Percentiles rank a stretch among this genome's conserved stretches.
Conservation (phyloP, 2,329 filamentous ascomycete genomes). For the Westerdykella aurantiaca region DNA sequence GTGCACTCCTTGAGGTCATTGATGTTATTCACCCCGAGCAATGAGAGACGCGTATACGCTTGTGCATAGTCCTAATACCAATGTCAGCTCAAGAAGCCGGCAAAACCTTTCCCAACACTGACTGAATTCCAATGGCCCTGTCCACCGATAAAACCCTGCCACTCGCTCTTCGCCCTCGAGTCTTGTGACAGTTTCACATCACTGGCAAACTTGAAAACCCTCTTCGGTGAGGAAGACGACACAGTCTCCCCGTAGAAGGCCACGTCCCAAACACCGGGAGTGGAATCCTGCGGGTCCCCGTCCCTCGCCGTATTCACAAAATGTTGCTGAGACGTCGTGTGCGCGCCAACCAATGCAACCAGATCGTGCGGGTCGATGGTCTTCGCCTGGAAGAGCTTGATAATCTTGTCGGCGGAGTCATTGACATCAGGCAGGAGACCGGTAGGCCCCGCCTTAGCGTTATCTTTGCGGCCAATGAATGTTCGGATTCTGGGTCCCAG, state of each 20-base stretch:
- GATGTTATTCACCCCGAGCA: conserved; percentile 54
- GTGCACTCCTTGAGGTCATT: conserved; percentile 53
- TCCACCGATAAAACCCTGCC: conserved; percentile 22
- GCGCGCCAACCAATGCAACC: conserved; percentile 34
- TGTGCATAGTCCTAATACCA: conserved; percentile 43
- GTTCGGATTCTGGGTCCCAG: conserved; percentile 35
- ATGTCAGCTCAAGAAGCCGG: background rate
- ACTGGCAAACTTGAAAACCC: conserved; percentile 34
- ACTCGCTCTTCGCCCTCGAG: conserved; percentile 28
- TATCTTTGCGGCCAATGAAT: conserved; percentile 37
- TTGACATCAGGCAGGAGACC: conserved; percentile 30
- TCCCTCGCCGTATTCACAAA: conserved; percentile 27
- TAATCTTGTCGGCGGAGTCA: conserved; percentile 29
- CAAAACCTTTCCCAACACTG: conserved; percentile 1
- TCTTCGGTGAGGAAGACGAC: conserved; percentile 19
- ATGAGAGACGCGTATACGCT: conserved; percentile 50
- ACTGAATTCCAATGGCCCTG: conserved; percentile 34
- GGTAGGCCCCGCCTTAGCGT: conserved; percentile 27
- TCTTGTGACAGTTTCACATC: conserved; percentile 34
- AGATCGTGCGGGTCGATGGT: conserved; percentile 36
- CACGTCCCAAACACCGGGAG: conserved; percentile 36
- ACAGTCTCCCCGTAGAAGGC: conserved; percentile 33
- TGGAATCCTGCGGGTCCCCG: conserved; percentile 34
- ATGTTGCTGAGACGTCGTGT: conserved; percentile 36
- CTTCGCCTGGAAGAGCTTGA: conserved; percentile 36